Evolutionary conservation across 2,329 filamentous ascomycete species (phyloP), one percentile per base, ranked within the genome.

Genomic region (Byssoonygena ceratinophila): DNA sequence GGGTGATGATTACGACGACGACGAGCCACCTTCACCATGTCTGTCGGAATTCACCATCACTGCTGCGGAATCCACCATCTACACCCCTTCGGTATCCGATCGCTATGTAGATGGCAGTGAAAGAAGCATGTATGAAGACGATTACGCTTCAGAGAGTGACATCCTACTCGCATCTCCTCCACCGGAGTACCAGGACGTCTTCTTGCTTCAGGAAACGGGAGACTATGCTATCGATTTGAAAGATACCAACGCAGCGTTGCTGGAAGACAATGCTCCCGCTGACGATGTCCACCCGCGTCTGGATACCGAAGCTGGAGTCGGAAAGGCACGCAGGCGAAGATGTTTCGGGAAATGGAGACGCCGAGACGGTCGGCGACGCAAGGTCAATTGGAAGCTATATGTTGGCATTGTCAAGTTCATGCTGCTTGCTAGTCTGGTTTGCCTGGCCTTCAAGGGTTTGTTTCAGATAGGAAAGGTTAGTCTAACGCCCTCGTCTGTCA

Each of bases 41-140:
- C 29, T 12, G 16, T 36, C 40, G 16, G 25, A 25, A 7, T 18
- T 20, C 6, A 29, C 50, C 5, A 29, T 41, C 7, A 37, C 5
- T 3, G 29, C 29, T 16, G 11, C n/a, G 14, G 20, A 34, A 11
- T 41, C 46, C 8, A 31, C 20, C 9, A 31, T 46, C 22, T 46
- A 52, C 25, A 52, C 50, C 2, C 50, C 50, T 27, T 52, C 50
- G 9, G 32, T n/a, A 11, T 52, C 50, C n/a, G 41, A 52, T 12
- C 9, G 31, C 31, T 16, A 52, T 7, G 36, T 9, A 31, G 46
- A 29, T 14, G 34, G 1, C 22, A 31, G 4, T 11, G 6, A 14
- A 14, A 31, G 22, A 18, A n/a, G n/a, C n/a, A n/a, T n/a, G n/a
- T n/a, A n/a, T n/a, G 39, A 41, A 7, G 3, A 43, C 5, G 32